Conservation (phyloP, 495 filamentous ascomycete genomes). For the Neurospora sp. region DNA sequence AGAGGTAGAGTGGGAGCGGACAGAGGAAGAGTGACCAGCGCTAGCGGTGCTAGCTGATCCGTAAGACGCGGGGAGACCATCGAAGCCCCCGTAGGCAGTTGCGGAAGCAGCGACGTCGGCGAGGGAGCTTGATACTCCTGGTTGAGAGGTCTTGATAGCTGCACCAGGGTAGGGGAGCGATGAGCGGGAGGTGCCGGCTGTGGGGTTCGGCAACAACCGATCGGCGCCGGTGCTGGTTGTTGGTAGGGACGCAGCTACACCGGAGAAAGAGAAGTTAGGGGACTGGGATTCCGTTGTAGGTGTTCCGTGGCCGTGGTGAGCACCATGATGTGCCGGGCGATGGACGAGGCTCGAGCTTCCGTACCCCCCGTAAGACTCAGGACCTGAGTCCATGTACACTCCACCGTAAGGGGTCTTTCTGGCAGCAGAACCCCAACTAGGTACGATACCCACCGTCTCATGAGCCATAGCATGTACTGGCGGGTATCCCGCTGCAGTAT, state of each 20-base stretch:
- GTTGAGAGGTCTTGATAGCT: slow-evolving; percentile 8
- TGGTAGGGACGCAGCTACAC: slow-evolving; percentile 30
- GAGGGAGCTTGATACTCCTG: slow-evolving; percentile 11
- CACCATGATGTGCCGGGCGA: slow-evolving; percentile 21
- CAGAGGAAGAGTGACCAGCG: slow-evolving; percentile 4
- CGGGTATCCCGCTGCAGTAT: neutral
- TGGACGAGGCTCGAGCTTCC: slow-evolving; percentile 22
- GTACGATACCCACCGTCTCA: slow-evolving; percentile 23
- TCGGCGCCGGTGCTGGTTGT: slow-evolving; percentile 19
- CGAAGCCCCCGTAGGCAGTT: slow-evolving; percentile 6
- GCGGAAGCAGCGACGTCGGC: slow-evolving; percentile 15
- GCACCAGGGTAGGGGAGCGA: slow-evolving; percentile 18
- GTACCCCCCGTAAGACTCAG: slow-evolving; percentile 19
- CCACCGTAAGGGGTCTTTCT: slow-evolving; percentile 16
- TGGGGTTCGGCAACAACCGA: slow-evolving; percentile 29
- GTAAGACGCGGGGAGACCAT: slow-evolving; percentile 5
- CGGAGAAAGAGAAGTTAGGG: slow-evolving; percentile 27
- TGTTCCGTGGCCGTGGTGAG: neutral
- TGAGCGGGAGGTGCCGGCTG: slow-evolving; percentile 14
- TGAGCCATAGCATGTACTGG: slow-evolving; percentile 14
- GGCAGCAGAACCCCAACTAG: slow-evolving; percentile 18
- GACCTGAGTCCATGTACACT: slow-evolving; percentile 24
- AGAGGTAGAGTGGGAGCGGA: slow-evolving; percentile 6
- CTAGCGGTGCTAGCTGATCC: neutral
- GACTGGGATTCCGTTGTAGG: slow-evolving; percentile 19